Evolutionary conservation across 305 asterid genomes (phyloP), one percentile per base, ranked within the genome.

Genomic region (Fraxinus nigra): DNA sequence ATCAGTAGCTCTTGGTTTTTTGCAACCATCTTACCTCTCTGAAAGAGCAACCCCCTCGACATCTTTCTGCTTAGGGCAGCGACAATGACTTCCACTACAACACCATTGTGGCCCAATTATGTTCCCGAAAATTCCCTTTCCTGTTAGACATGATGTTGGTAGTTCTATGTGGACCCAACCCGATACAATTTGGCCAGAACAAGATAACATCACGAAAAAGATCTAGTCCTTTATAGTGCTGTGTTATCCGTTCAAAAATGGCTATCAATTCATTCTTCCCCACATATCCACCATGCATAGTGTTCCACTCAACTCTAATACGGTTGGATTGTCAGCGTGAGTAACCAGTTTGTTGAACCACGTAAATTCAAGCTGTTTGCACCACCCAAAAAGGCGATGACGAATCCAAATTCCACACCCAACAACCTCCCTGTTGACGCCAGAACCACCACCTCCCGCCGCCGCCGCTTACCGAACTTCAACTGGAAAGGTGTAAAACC

Each of bases 401-500:
- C 88, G 6, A 9, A 74, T 34, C 61, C 82, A 22, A 3, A 76
- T 34, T 76, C 80, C 80, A 84, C 38, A 35, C 7, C 80, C 54
- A 48, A 61, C 81, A 10, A 65, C 35, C 35, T 65, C 37, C 73
- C 73, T 26, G 7, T 13, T 28, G 73, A 24, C 79, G 35, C 81
- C 80, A 3, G 59, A 73, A 7, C 88, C 76, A 0, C 87, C 7
- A 38, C 81, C 40, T 1, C 81, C 72, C 82, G 37, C 59, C 86
- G 37, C 59, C 86, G 83, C 74, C 76, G 82, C 8, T 59, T 78
- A 0, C 54, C 76, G 20, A 26, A 65, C 3, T 56, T 85, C 37
- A 8, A 38, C 0, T 92, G 95, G 97, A 85, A 86, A 22, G 99
- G 99, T 22, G 98, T 85, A 6, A 86, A 82, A 51, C 90, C 89